Percentiles rank a stretch among this genome's conserved stretches.
Evolutionary conservation across 768 basidiomycete genomes (phyloP).

Genomic region (Sistotremastrum suecicum): DNA sequence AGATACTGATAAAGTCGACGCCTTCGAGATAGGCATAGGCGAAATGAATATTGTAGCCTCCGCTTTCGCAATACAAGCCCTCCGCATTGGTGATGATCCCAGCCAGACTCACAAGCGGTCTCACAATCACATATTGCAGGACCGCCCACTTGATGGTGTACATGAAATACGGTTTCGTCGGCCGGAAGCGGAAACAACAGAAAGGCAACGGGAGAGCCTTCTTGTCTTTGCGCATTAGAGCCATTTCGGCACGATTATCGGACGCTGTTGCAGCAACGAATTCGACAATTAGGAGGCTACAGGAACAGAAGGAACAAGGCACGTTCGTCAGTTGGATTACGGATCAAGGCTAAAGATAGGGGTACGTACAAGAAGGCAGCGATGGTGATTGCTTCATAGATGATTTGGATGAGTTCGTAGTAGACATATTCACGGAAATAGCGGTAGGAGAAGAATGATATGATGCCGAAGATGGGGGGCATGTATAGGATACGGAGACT

Average conservation of each 20-base stretch:
- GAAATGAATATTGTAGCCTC: constrained; percentile 41
- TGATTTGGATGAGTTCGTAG: constrained; percentile 35
- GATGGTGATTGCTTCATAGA: constrained; percentile 54
- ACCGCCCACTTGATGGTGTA: constrained; percentile 54
- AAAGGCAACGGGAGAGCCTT: constrained; percentile 53
- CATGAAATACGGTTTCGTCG: constrained; percentile 1
- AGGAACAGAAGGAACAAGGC: not conserved
- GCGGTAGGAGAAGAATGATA: constrained; percentile 79
- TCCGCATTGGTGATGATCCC: constrained; percentile 66
- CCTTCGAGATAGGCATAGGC: constrained; percentile 59
- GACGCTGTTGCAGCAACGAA: constrained; percentile 62
- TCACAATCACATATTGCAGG: constrained; percentile 74
- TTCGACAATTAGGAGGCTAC: constrained; percentile 70
- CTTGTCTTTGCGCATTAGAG: constrained; percentile 72
- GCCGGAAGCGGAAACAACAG: constrained; percentile 11
- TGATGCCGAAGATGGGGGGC: constrained; percentile 69
- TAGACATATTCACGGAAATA: constrained; percentile 69
- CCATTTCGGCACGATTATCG: constrained; percentile 48
- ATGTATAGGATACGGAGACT: constrained; percentile 71
- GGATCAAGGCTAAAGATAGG: not conserved
- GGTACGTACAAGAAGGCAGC: constrained; percentile 70
- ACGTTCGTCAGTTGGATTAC: not conserved
- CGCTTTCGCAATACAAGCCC: constrained; percentile 54
- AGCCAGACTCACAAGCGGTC: constrained; percentile 52
- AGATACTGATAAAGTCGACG: constrained; percentile 73